Evolutionary conservation across 2,329 filamentous ascomycete species (phyloP), one percentile per base, ranked within the genome.

Genomic region (Penicillium rolfsii): DNA sequence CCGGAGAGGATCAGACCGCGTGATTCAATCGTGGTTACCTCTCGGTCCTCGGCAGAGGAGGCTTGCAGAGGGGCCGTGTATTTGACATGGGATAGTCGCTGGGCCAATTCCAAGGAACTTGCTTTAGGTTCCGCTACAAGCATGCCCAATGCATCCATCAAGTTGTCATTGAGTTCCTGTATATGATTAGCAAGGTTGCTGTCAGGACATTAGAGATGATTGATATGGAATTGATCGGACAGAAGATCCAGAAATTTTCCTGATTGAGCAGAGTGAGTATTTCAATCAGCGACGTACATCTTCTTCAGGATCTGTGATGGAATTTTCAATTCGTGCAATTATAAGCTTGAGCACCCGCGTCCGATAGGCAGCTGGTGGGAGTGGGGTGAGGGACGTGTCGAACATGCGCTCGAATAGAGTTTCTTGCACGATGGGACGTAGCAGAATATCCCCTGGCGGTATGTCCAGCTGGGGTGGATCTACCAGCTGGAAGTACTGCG

Each of bases 401-500:
- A 96, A 95, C 54, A 96, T 81, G 43, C 81, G 82, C 55, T 80
- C 72, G 73, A 88, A 91, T 40, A 96, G 79, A 71, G 82, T 82
- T 64, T 85, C 78, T 73, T 97, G 93, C 2, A 89, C 84, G 3
- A 80, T 76, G 11, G 85, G 79, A 30, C 84, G 80, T 63, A 86
- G 84, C 30, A 97, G 80, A 14, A 85, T 72, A 26, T 81, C 70
- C 24, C 80, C 76, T 26, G 84, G 76, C 1, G 92, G 93, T 73
- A 88, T 90, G 52, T 85, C 82, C 38, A 94, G 79, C 30, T 81
- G 74, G 7, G 81, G 74, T 0, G 81, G 79, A 50, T 93, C 83
- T 45, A 88, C 87, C 2, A 93, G 80, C 74, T 97, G 93, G 36
- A 94, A 83, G 72, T 91, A 96, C 73, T 97, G 93, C 87, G 85